Percentiles rank a stretch among this genome's conserved stretches.
These are phyloP conservation scores for Populus hybrid DNA, from an alignment of 441 rosid genomes.

Conservation along the genomic window DNA sequence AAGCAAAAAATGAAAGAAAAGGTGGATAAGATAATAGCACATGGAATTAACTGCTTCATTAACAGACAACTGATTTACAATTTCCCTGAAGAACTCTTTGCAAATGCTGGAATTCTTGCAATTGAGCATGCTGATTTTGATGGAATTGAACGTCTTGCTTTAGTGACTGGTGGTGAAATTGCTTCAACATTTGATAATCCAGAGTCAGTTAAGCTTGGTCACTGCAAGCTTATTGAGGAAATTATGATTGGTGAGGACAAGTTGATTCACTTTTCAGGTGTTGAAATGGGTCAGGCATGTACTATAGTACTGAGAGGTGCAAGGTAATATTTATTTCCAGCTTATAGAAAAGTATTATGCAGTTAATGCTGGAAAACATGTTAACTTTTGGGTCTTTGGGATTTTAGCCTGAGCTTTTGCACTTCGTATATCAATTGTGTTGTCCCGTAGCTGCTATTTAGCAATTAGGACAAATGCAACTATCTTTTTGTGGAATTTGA, in stretches of 20 bases:
- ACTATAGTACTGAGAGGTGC: conserved; percentile 93
- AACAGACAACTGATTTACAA: conserved; percentile 97
- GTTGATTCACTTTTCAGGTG: conserved; percentile 94
- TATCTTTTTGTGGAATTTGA: too few relatives aligned
- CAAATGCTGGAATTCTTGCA: conserved; percentile 94
- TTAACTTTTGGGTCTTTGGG: too few relatives aligned
- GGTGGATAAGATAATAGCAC: conserved; percentile 86
- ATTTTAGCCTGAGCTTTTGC: too few relatives aligned
- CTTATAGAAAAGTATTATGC: too few relatives aligned
- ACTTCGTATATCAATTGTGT: too few relatives aligned
- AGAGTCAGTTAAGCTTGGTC: conserved; percentile 96
- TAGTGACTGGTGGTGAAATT: conserved; percentile 96
- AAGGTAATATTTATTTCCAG: conserved; percentile 38
- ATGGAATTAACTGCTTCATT: conserved; percentile 93
- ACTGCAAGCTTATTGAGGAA: conserved; percentile 93
- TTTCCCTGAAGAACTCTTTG: conserved; percentile 97
- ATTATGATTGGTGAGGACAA: conserved; percentile 99
- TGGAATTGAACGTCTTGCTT: conserved; percentile 90
- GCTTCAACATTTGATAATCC: conserved; percentile 98
- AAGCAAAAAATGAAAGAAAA: conserved; percentile 98
- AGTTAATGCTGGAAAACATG: too few relatives aligned
- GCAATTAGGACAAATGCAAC: too few relatives aligned
- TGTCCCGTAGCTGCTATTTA: too few relatives aligned
- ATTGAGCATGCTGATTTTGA: conserved; percentile 99
- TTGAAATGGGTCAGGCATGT: conserved; percentile 96